Conservation (phyloP, 2,329 filamentous ascomycete genomes). For the Balansia obtecta region DNA sequence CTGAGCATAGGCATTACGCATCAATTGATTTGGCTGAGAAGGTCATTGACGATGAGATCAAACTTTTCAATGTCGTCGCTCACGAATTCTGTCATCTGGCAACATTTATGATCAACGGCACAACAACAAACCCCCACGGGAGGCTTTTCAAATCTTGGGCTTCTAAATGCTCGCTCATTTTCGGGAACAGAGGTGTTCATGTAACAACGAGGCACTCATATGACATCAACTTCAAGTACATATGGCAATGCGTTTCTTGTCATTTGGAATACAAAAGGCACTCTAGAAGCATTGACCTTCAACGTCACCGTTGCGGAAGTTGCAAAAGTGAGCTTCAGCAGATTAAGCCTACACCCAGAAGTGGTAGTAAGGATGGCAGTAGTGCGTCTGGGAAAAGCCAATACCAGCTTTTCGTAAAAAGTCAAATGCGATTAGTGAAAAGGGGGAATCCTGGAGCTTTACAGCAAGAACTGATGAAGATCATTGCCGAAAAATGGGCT, state of each 20-base stretch:
- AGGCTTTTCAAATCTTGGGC: constrained; percentile 72
- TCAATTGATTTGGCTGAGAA: constrained; percentile 82
- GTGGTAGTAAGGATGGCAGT: constrained; percentile 6
- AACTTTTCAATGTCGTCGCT: constrained; percentile 80
- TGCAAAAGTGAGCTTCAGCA: constrained; percentile 64
- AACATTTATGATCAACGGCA: constrained; percentile 74
- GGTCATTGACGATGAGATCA: constrained; percentile 65
- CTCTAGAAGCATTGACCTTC: constrained; percentile 69
- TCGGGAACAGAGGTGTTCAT: constrained; percentile 50
- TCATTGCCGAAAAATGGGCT: constrained; percentile 51
- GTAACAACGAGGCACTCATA: constrained; percentile 89
- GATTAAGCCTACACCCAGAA: constrained; percentile 58
- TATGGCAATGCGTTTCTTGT: constrained; percentile 69
- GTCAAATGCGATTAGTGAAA: constrained; percentile 51
- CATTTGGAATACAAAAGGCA: constrained; percentile 67
- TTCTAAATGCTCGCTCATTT: constrained; percentile 38
- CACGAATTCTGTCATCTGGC: constrained; percentile 95
- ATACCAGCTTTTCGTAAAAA: constrained; percentile 47
- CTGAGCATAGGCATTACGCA: constrained; percentile 45
- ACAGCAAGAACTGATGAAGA: constrained; percentile 58
- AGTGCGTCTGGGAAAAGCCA: constrained; percentile 21
- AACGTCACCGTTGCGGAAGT: constrained; percentile 59
- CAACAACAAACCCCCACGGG: constrained; percentile 70
- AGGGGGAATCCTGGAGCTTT: constrained; percentile 41
- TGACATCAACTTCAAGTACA: constrained; percentile 81